Evolutionary conservation across 2,329 filamentous ascomycete species (phyloP).

Genomic region (Aureobasidium lini): DNA sequence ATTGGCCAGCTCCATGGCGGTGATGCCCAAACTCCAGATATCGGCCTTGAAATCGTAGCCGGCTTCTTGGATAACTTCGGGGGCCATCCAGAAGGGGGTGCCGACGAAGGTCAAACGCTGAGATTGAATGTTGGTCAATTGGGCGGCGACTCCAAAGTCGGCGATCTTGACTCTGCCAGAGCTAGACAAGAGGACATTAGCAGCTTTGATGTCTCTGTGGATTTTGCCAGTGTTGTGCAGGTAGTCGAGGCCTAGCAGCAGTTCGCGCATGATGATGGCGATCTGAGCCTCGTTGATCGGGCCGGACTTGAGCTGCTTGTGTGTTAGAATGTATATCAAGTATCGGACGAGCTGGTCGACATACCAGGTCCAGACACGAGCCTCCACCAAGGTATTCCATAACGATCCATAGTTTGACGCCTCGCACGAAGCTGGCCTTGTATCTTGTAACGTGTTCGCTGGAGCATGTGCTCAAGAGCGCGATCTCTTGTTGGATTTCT

Average conservation of each 20-base stretch:
- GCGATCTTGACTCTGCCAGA: slow-evolving; percentile 88
- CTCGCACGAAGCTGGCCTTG: slow-evolving; percentile 90
- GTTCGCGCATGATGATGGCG: slow-evolving; percentile 86
- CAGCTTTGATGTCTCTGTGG: slow-evolving; percentile 93
- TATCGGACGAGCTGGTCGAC: slow-evolving; percentile 20
- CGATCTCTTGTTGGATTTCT: slow-evolving; percentile 96
- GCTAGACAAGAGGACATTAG: slow-evolving; percentile 89
- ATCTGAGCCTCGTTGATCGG: slow-evolving; percentile 85
- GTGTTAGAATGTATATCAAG: slow-evolving; percentile 21
- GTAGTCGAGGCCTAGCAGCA: slow-evolving; percentile 85
- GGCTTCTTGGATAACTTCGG: slow-evolving; percentile 85
- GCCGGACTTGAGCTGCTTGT: slow-evolving; percentile 71
- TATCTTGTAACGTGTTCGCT: slow-evolving; percentile 94
- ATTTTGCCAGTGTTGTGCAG: slow-evolving; percentile 92
- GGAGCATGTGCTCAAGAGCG: slow-evolving; percentile 87
- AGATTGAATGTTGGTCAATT: slow-evolving; percentile 95
- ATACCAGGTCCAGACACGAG: slow-evolving; percentile 86
- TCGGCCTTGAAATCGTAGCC: slow-evolving; percentile 83
- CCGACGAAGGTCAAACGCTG: slow-evolving; percentile 96
- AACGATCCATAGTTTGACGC: slow-evolving; percentile 97
- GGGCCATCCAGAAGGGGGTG: slow-evolving; percentile 96
- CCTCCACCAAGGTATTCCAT: slow-evolving; percentile 97
- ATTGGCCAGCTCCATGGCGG: slow-evolving; percentile 79
- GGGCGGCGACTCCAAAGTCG: slow-evolving; percentile 94
- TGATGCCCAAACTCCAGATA: slow-evolving; percentile 89